Percentiles rank a stretch among this genome's conserved stretches.
Conservation (phyloP, 805 yeast genomes). For the Kluyveromyces lactis region DNA sequence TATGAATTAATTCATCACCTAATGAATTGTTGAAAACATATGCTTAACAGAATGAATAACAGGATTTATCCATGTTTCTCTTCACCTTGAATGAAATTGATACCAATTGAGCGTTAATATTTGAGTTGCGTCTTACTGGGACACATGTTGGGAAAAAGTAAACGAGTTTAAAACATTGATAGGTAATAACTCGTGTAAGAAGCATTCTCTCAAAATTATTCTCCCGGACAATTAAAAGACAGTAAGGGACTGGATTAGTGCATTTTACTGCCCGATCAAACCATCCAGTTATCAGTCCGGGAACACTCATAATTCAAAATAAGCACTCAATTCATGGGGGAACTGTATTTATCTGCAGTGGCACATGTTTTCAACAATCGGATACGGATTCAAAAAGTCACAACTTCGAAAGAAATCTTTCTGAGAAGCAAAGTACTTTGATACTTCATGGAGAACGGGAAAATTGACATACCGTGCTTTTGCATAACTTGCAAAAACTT, state of each 20-base stretch:
- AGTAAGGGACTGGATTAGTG: slow-evolving; percentile 66
- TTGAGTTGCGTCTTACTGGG: no score
- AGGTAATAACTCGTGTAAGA: slow-evolving; percentile 52
- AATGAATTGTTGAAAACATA: no score
- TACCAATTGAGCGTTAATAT: no score
- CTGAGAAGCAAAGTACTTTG: no score
- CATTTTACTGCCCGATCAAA: slow-evolving; percentile 49
- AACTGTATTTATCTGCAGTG: slow-evolving; percentile 14
- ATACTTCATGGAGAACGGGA: no score
- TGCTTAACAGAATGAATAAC: neutral
- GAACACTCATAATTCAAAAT: no score
- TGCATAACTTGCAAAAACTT: slow-evolving; percentile 95
- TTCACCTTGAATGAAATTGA: no score
- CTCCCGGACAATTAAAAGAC: slow-evolving; percentile 98
- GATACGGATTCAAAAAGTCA: no score
- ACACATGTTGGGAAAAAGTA: slow-evolving; percentile 57
- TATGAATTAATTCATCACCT: no score
- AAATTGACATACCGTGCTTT: slow-evolving; percentile 62
- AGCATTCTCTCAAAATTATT: slow-evolving; percentile 46
- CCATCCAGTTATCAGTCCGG: slow-evolving; percentile 99
- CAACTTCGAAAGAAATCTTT: no score
- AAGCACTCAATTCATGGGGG: no score
- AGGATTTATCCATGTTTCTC: neutral
- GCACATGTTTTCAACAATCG: slow-evolving; percentile 1
- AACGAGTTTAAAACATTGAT: slow-evolving; percentile 39